Evolutionary conservation across 108 stramenopile species (phyloP).

Genomic region (Bacterosira constricta): DNA sequence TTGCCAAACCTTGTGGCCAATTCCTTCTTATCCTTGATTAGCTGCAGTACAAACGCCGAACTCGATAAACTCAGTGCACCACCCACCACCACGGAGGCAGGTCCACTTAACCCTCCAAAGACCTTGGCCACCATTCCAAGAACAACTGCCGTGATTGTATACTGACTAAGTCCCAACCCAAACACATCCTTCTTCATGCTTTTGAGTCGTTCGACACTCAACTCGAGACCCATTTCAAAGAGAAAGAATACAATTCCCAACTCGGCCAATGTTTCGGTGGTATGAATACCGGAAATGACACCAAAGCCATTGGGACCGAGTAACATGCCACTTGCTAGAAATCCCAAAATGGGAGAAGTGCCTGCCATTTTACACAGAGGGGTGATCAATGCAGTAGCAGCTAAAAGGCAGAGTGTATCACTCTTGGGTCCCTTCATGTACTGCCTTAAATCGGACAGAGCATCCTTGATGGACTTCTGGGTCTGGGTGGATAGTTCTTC

Average conservation of each 20-base stretch:
- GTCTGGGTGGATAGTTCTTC: constrained; percentile 41
- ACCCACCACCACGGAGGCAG: constrained; percentile 86
- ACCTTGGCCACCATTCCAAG: constrained; percentile 64
- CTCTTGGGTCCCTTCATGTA: constrained; percentile 89
- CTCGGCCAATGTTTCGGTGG: constrained; percentile 86
- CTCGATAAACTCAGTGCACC: constrained; percentile 89
- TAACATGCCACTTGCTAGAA: constrained; percentile 88
- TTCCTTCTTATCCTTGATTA: constrained; percentile 95
- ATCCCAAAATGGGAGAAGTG: constrained; percentile 92
- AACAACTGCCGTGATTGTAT: constrained; percentile 71
- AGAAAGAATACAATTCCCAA: constrained; percentile 97
- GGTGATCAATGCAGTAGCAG: constrained; percentile 89
- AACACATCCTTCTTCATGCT: constrained; percentile 93
- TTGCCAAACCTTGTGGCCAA: constrained; percentile 93
- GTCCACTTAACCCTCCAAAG: constrained; percentile 65
- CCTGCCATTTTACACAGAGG: constrained; percentile 87
- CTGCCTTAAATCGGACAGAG: constrained; percentile 54
- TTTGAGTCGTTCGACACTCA: constrained; percentile 83
- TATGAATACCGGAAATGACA: constrained; percentile 81
- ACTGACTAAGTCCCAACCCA: constrained; percentile 90
- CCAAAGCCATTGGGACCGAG: constrained; percentile 92
- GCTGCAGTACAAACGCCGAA: constrained; percentile 94
- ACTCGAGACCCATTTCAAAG: constrained; percentile 98
- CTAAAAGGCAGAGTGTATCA: constrained; percentile 84
- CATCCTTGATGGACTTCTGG: constrained; percentile 61